A percentile compares a stretch with the other conserved stretches of the same genome.
Conservation (phyloP, 352 stramenopile species). For the Blastocystis sp. region DNA sequence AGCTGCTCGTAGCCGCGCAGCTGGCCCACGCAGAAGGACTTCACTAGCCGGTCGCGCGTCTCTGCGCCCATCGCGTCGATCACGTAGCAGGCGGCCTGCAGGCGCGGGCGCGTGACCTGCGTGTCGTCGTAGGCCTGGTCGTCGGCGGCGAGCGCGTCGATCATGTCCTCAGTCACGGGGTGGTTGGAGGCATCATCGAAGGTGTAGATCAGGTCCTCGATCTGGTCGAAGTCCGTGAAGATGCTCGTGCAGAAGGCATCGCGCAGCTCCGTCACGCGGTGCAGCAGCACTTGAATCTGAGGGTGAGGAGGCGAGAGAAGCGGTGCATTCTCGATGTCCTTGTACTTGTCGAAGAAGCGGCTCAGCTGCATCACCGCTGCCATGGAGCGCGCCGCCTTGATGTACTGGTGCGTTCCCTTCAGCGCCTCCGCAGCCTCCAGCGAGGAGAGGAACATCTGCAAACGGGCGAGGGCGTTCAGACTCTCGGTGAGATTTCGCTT, state of each 20-base stretch:
- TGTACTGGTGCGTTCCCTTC: slow-evolving; percentile 79
- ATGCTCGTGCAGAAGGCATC: slow-evolving; percentile 82
- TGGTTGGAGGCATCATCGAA: neutral
- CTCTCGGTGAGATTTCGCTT: slow-evolving; percentile 65
- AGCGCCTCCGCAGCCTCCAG: slow-evolving; percentile 70
- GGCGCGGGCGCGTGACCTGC: slow-evolving; percentile 52
- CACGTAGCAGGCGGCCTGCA: slow-evolving; percentile 72
- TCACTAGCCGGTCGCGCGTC: slow-evolving; percentile 76
- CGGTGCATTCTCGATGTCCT: slow-evolving; percentile 70
- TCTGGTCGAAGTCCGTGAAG: slow-evolving; percentile 81
- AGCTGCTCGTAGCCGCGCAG: slow-evolving; percentile 77
- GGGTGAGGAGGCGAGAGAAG: slow-evolving; percentile 74
- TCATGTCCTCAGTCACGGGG: slow-evolving; percentile 33
- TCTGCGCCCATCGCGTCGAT: slow-evolving; percentile 81
- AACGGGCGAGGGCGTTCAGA: slow-evolving; percentile 44
- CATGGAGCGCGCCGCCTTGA: slow-evolving; percentile 88
- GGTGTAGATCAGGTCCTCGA: slow-evolving; percentile 57
- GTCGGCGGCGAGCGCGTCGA: slow-evolving; percentile 54
- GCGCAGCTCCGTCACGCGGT: slow-evolving; percentile 84
- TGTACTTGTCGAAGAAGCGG: slow-evolving; percentile 78
- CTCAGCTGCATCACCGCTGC: slow-evolving; percentile 84
- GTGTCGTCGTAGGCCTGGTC: slow-evolving; percentile 67
- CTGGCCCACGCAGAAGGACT: slow-evolving; percentile 79
- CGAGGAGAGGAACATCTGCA: slow-evolving; percentile 75
- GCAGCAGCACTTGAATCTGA: slow-evolving; percentile 87